A percentile compares a stretch with the other conserved stretches of the same genome.
phyloP scores from a whole-genome alignment of 352 stramenopile species.

The Globisporangium mamillatum region DNA sequence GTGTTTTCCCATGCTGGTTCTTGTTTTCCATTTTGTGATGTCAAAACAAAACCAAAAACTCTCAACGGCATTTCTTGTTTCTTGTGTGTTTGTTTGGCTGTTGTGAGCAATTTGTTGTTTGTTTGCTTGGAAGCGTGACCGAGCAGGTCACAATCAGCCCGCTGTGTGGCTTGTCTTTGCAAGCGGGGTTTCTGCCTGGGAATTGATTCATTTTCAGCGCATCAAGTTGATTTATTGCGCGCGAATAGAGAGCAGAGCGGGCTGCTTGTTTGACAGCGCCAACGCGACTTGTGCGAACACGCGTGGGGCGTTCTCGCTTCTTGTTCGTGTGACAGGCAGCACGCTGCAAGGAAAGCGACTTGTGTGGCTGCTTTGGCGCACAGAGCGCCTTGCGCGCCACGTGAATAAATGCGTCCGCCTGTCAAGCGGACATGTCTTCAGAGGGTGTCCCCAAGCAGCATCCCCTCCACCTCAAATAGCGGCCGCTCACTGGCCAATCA shows the following conservation, averaged over 20 bases:
- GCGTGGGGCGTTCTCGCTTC: background rate
- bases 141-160: background rate
- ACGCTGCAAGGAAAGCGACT: background rate
- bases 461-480: background rate
- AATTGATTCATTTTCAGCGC: slow-evolving; percentile 9
- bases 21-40: background rate
- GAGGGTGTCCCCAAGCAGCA: background rate
- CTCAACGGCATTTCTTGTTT: background rate
- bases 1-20: background rate
- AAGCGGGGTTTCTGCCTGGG: slow-evolving; percentile 9
- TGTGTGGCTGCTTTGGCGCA: slow-evolving; percentile 2
- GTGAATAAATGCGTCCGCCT: background rate
- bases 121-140: slow-evolving; percentile 2
- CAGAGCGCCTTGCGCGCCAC: slow-evolving; percentile 4
- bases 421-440: no score
- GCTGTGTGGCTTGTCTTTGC: slow-evolving; percentile 11
- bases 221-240: slow-evolving; percentile 15
- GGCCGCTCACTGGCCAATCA: slow-evolving; percentile 15
- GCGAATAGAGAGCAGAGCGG: slow-evolving; percentile 4
- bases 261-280: background rate
- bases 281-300: no score
- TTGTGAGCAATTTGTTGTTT: background rate
- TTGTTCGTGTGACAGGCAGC: slow-evolving; percentile 1
- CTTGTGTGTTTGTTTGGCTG: background rate
- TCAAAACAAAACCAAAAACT: background rate